Evolutionary conservation across 768 basidiomycete species (phyloP).

Genomic region (Asterophora lycoperdoides): DNA sequence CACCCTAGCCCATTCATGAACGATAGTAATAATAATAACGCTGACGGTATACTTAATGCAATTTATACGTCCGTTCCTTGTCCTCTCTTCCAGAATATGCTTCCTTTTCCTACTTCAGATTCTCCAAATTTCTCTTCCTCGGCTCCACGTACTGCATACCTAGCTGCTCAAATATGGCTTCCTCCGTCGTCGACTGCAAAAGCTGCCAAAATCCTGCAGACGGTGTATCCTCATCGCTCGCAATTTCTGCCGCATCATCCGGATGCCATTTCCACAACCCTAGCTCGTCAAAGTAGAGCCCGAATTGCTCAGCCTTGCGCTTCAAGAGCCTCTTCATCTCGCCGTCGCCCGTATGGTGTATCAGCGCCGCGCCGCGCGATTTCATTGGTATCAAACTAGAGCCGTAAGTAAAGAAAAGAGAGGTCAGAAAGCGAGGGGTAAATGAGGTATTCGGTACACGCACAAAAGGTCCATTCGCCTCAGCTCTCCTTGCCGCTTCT

Average conservation of each 20-base stretch:
- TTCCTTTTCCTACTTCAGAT: background rate
- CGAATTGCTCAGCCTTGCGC: conserved; percentile 37
- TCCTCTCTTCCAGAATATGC: background rate
- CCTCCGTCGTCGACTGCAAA: conserved; percentile 39
- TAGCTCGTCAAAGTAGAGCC: conserved; percentile 53
- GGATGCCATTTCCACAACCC: conserved; percentile 60
- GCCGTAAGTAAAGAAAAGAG: background rate
- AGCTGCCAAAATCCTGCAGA: conserved; percentile 43
- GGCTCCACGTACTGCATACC: conserved; percentile 40
- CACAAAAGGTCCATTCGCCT: conserved; percentile 36
- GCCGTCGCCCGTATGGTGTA: conserved; percentile 53
- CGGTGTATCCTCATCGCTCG: background rate
- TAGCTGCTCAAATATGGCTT: conserved; percentile 39
- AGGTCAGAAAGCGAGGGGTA: conserved; percentile 2
- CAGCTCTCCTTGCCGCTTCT: conserved; percentile 32
- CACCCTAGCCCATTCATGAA: no score
- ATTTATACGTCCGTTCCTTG: no score
- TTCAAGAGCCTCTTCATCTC: conserved; percentile 42
- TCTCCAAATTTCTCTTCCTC: conserved; percentile 24
- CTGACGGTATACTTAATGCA: no score
- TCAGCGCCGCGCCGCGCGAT: conserved; percentile 47
- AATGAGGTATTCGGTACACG: conserved; percentile 10
- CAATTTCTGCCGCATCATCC: background rate
- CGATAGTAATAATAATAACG: no score
- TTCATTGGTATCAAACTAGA: conserved; percentile 43